A percentile compares a stretch with the other conserved stretches of the same genome.
phyloP scores from a whole-genome alignment of 2,329 filamentous ascomycete genomes.

The Hymenoscyphus fructigenus region DNA sequence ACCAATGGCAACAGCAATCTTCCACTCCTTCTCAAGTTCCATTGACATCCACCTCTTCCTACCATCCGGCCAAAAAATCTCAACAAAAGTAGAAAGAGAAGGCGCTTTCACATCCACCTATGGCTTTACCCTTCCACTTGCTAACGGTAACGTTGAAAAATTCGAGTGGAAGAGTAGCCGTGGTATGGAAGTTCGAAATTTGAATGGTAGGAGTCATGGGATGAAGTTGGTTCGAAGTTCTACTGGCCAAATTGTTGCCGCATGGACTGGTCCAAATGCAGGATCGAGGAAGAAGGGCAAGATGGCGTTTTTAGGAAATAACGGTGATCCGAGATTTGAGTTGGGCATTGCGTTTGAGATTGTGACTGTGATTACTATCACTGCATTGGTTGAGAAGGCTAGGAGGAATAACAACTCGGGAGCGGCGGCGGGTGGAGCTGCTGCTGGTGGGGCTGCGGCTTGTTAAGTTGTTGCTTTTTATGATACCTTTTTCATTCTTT shows the following conservation, averaged over 20 bases:
- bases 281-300: conserved; percentile 25
- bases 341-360: conserved; percentile 24
- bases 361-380: conserved; percentile 18
- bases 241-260: conserved; percentile 23
- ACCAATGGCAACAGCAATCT: conserved; percentile 24
- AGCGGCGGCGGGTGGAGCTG: conserved; percentile 5
- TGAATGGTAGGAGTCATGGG: conserved; percentile 21
- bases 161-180: conserved; percentile 26
- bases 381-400: conserved; percentile 21
- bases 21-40: conserved; percentile 21
- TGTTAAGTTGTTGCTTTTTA: too few relatives aligned
- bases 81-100: conserved; percentile 9
- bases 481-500: too few relatives aligned
- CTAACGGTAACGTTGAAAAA: conserved; percentile 7
- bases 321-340: conserved; percentile 14
- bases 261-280: conserved; percentile 20
- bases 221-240: conserved; percentile 23
- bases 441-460: not conserved
- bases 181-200: conserved; percentile 17
- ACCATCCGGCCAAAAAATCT: conserved; percentile 6
- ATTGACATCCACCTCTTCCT: conserved; percentile 20
- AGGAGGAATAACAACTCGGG: conserved; percentile 16
- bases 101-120: conserved; percentile 6
- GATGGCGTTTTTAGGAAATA: conserved; percentile 22
- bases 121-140: not conserved